Evolutionary conservation across 306 rosid species (phyloP).

Genomic region (Inga laurina): DNA sequence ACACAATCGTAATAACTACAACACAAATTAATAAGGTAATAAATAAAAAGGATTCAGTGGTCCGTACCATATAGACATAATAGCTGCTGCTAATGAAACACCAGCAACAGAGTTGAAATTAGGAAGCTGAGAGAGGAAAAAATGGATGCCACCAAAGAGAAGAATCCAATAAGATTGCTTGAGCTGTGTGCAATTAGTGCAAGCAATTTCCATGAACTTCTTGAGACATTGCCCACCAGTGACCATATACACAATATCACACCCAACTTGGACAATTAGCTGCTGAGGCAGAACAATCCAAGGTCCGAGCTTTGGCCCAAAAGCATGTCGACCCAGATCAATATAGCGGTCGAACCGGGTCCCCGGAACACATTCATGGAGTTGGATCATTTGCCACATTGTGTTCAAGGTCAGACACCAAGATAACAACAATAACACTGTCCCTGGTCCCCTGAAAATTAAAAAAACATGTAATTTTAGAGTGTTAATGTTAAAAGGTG

Average conservation of each 20-base stretch:
- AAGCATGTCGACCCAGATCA: slow-evolving; percentile 88
- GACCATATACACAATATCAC: slow-evolving; percentile 90
- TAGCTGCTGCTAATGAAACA: slow-evolving; percentile 91
- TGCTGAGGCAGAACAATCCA: slow-evolving; percentile 96
- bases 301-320: slow-evolving; percentile 80
- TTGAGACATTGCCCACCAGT: slow-evolving; percentile 87
- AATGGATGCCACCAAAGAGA: slow-evolving; percentile 80
- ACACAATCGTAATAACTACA: no score
- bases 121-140: slow-evolving; percentile 94
- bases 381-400: slow-evolving; percentile 96
- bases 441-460: slow-evolving; percentile 85
- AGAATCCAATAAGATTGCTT: slow-evolving; percentile 85
- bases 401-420: slow-evolving; percentile 91
- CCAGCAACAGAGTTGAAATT: slow-evolving; percentile 92
- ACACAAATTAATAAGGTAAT: neutral
- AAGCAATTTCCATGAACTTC: slow-evolving; percentile 90
- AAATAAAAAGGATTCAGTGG: neutral
- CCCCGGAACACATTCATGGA: slow-evolving; percentile 92
- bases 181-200: slow-evolving; percentile 69
- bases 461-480: neutral
- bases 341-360: slow-evolving; percentile 80
- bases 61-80: slow-evolving; percentile 81
- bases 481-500: neutral
- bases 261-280: slow-evolving; percentile 88
- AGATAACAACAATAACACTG: slow-evolving; percentile 54